phyloP scores from a whole-genome alignment of 176 grass and related monocot species.

The Olyra latifolia region DNA sequence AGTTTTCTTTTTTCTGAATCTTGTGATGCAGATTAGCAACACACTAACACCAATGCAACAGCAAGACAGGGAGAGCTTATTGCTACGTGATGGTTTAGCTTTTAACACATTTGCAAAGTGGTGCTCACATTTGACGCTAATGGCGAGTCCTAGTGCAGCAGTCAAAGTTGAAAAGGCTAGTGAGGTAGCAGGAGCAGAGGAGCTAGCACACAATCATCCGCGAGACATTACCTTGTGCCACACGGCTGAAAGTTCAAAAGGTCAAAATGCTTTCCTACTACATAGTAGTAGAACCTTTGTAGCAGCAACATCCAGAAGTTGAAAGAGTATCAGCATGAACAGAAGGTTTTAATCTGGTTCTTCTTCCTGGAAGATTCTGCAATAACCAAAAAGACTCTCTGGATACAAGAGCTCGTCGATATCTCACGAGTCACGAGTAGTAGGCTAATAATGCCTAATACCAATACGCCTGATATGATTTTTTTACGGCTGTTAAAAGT shows the following conservation, averaged over 20 bases:
- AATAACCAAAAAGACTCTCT: not conserved
- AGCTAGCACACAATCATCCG: constrained; percentile 44
- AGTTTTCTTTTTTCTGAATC: constrained; percentile 24
- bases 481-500: too few relatives aligned
- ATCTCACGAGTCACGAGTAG: not conserved
- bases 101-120: not conserved
- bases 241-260: constrained; percentile 16
- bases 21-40: not conserved
- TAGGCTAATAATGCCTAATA: too few relatives aligned
- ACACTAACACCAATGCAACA: constrained; percentile 24
- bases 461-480: too few relatives aligned
- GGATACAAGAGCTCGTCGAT: not conserved
- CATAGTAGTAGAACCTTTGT: not conserved
- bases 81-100: too few relatives aligned
- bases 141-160: not conserved
- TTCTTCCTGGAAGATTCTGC: not conserved
- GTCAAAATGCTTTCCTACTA: not conserved
- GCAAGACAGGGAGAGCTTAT: not conserved
- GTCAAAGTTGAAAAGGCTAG: constrained; percentile 30
- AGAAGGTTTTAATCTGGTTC: not conserved
- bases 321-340: too few relatives aligned
- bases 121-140: not conserved
- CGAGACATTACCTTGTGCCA: not conserved
- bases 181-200: constrained; percentile 18
- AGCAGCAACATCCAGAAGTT: not conserved